Percentiles rank a stretch among this genome's conserved stretches.
phyloP scores from a whole-genome alignment of 371 early-diverging fungal species.

The Amoeboaphelidium protococcarum region DNA sequence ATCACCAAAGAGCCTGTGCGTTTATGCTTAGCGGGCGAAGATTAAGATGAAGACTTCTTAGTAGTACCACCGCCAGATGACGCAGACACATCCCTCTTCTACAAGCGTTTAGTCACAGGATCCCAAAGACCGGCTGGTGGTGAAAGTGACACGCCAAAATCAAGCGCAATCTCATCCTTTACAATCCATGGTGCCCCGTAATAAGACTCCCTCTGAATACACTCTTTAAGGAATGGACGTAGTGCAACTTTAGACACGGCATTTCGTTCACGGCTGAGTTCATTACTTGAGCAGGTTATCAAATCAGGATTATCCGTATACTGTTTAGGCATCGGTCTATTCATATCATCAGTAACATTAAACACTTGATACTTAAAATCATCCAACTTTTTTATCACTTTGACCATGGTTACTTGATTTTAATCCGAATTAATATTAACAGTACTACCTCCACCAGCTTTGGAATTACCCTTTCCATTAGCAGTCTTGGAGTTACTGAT shows the following conservation, averaged over 20 bases:
- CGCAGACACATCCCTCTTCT: background rate
- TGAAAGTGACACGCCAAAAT: background rate
- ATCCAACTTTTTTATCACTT: background rate
- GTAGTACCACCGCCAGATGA: constrained; percentile 61
- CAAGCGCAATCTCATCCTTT: background rate
- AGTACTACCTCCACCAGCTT: background rate
- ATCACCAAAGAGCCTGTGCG: background rate
- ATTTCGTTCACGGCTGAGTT: background rate
- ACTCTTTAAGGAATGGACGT: background rate
- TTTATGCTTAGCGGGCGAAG: background rate
- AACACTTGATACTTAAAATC: background rate
- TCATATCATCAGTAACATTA: background rate
- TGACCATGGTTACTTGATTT: background rate
- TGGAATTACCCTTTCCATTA: no score
- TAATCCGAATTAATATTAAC: background rate
- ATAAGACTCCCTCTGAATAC: background rate
- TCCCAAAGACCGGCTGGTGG: background rate
- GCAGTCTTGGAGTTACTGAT: no score
- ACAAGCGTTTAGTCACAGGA: background rate
- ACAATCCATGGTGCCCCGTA: background rate
- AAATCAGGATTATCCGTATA: background rate
- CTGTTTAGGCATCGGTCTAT: background rate
- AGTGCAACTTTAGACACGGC: background rate
- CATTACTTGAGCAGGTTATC: background rate
- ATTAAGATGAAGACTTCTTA: constrained; percentile 54